A percentile compares a stretch with the other conserved stretches of the same genome.
Conservation (phyloP, 2,329 filamentous ascomycete genomes). For the Aschersonia sp. region DNA sequence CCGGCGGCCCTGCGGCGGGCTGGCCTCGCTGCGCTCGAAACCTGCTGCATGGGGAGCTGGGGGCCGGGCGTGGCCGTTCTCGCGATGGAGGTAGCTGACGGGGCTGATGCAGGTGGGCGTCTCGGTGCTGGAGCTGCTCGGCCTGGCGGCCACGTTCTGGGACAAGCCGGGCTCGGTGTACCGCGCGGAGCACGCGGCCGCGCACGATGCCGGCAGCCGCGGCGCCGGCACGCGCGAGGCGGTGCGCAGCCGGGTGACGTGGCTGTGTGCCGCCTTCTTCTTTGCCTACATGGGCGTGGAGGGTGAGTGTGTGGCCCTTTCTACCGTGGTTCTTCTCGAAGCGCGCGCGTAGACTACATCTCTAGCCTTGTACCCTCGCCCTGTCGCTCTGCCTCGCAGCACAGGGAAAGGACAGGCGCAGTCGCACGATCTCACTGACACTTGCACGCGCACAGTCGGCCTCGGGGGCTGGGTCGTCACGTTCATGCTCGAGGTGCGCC, state of each 20-base stretch:
- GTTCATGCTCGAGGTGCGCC: slow-evolving; percentile 61
- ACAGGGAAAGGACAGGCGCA: no score
- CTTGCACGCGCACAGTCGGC: slow-evolving; percentile 25
- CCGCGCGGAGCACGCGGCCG: slow-evolving; percentile 20
- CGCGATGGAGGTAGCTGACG: no score
- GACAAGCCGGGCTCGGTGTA: slow-evolving; percentile 39
- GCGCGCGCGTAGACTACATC: neutral
- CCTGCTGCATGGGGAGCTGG: no score
- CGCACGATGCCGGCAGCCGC: slow-evolving; percentile 7
- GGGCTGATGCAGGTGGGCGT: slow-evolving; percentile 25
- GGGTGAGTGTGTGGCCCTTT: slow-evolving; percentile 17
- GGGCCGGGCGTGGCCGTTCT: no score
- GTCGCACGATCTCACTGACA: no score
- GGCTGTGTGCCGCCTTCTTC: slow-evolving; percentile 54
- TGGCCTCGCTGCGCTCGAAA: no score
- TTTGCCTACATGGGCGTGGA: slow-evolving; percentile 62
- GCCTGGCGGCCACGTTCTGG: slow-evolving; percentile 43
- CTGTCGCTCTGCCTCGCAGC: no score
- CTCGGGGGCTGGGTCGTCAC: slow-evolving; percentile 68
- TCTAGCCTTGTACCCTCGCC: neutral
- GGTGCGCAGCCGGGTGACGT: slow-evolving; percentile 39
- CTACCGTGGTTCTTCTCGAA: neutral
- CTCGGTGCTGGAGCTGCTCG: slow-evolving; percentile 39
- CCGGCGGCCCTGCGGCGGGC: no score
- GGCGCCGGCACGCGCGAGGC: slow-evolving; percentile 21